Conservation (phyloP, 2,329 filamentous ascomycete genomes). For the Penicillium sp. region DNA sequence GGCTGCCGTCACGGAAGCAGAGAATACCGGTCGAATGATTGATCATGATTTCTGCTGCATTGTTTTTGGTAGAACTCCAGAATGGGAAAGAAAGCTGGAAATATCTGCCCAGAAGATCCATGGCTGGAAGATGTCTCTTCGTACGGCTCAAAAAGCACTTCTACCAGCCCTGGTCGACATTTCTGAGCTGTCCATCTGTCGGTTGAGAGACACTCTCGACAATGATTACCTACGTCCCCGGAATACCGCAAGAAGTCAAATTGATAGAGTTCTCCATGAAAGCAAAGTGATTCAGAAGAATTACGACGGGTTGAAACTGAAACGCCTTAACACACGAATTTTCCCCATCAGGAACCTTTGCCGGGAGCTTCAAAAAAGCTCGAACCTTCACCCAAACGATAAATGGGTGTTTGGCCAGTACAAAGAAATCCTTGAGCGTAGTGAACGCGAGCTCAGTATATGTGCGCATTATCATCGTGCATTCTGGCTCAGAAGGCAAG, state of each 20-base stretch:
- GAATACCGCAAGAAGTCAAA: constrained; percentile 17
- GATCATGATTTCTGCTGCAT: constrained; percentile 8
- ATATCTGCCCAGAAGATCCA: not conserved
- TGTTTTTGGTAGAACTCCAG: not conserved
- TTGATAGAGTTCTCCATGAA: constrained; percentile 20
- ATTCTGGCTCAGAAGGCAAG: constrained; percentile 1
- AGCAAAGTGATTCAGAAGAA: not conserved
- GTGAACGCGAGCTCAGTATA: fast-evolving
- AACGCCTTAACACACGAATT: not conserved
- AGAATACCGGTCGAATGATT: not conserved
- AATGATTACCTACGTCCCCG: constrained; percentile 20
- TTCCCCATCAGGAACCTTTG: not conserved
- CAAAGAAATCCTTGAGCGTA: not conserved
- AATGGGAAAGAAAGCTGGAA: not conserved
- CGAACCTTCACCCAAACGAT: not conserved
- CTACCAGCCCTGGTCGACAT: not conserved
- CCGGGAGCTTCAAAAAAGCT: not conserved
- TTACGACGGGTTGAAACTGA: constrained; percentile 13
- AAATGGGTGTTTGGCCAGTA: not conserved
- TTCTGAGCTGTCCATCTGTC: not conserved
- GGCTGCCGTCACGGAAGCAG: not conserved
- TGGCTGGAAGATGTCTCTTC: not conserved
- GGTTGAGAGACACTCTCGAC: constrained; percentile 5
- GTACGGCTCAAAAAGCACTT: not conserved
- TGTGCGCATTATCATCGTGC: not conserved